phyloP scores from a whole-genome alignment of 108 stramenopile species.

The Nannochloropsis salina region DNA sequence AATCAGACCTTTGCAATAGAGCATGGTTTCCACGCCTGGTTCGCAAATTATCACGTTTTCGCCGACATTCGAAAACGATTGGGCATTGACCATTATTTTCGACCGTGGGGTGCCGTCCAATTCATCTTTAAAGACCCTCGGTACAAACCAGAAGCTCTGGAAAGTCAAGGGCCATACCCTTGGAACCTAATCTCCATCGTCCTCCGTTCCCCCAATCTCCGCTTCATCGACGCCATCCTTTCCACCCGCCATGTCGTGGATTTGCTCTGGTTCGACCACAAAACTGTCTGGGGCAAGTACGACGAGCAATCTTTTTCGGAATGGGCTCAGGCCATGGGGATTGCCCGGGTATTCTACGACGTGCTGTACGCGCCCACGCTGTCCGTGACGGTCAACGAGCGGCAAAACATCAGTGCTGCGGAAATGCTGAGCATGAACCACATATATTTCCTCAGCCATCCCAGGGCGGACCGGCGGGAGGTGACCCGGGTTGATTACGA shows the following conservation, averaged over 20 bases:
- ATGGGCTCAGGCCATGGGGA: neutral
- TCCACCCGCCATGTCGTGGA: slow-evolving; percentile 4
- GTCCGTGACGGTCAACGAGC: neutral
- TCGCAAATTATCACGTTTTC: slow-evolving; percentile 10
- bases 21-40: slow-evolving; percentile 15
- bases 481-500: neutral
- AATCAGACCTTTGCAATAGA: slow-evolving; percentile 20
- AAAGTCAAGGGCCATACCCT: neutral
- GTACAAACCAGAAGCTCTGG: neutral
- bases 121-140: neutral
- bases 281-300: neutral
- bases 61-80: slow-evolving; percentile 19
- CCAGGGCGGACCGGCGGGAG: neutral
- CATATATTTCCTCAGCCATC: slow-evolving; percentile 9
- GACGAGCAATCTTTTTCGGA: neutral
- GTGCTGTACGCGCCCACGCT: neutral
- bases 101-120: neutral
- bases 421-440: slow-evolving; percentile 9
- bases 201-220: slow-evolving; percentile 10
- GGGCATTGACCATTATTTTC: neutral
- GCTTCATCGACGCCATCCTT: neutral
- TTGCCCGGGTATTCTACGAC: neutral
- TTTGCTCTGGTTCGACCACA: slow-evolving; percentile 15
- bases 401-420: neutral
- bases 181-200: neutral